Evolutionary conservation across 345 rosid genomes (phyloP), one percentile per base, ranked within the genome.

Genomic region (Lepidium aucheri): DNA sequence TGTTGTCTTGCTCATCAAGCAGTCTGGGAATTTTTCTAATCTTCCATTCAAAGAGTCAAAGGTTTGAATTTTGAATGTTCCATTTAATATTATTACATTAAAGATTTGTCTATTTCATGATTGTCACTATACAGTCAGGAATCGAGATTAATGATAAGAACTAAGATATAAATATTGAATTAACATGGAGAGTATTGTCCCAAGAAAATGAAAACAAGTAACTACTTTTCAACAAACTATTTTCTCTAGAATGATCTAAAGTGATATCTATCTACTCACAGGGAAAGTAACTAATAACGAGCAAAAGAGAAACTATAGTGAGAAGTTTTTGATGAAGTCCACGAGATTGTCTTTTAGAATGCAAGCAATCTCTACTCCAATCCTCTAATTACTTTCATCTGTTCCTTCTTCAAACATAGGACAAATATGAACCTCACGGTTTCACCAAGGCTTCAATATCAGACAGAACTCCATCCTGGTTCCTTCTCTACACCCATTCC

Each of bases 401-500:
- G 60, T 30, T 60, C 41, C 41, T 47, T 18, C 43, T 16, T 41
- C 14, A 20, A 36, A 43, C 67, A 20, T 39, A 46, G 26, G 22
- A 20, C 22, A 20, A 20, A 20, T 20, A 20, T 20, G 22, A 58
- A 44, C 35, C 15, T 63, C 49, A 34, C 2, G 16, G 68, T 56
- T 22, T 20, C 22, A 20, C 22, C 22, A 20, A 20, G 22, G 22
- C 22, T 20, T 20, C 2, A 8, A 50, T 13, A 41, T 85, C 76
- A 85, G 46, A 75, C 56, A 42, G 54, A 73, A 79, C 95, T 87
- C 90, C 88, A 78, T 58, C 89, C 97, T 60, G 84, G 81, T 60
- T 83, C 83, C 77, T 90, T 90, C 47, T 54, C 70, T 51, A 78
- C 76, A 26, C 87, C 83, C 39, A 70, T 73, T 60, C 83, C 84